phyloP scores from a whole-genome alignment of 176 grass and related monocot genomes.

The Areca catechu region DNA sequence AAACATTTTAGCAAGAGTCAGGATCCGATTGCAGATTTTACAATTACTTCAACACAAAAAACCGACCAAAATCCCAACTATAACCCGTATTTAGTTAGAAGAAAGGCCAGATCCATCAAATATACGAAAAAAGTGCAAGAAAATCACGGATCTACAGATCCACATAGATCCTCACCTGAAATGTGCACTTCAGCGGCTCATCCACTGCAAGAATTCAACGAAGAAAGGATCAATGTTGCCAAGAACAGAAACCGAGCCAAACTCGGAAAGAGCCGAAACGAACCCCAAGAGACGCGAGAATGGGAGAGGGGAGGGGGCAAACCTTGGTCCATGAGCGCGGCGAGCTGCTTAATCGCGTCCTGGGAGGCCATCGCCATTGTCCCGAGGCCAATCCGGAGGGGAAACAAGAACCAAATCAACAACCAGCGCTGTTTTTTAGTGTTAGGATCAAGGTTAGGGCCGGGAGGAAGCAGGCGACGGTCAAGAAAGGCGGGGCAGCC shows the following conservation, averaged over 20 bases:
- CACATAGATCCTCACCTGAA: conserved; percentile 56
- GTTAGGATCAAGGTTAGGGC: too few species aligned
- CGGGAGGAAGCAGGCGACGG: too few species aligned
- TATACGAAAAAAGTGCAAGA: conserved; percentile 1
- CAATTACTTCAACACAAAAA: too few species aligned
- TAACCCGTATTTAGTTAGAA: background rate
- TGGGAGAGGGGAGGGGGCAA: conserved; percentile 3
- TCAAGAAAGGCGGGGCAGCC: too few species aligned
- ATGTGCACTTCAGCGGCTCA: conserved; percentile 63
- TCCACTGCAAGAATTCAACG: conserved; percentile 53
- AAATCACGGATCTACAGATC: conserved; percentile 21
- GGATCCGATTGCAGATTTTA: too few species aligned
- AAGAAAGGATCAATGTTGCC: background rate
- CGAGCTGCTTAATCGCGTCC: conserved; percentile 81
- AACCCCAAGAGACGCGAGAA: conserved; percentile 1
- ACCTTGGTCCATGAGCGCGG: conserved; percentile 62
- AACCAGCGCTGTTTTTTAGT: too few species aligned
- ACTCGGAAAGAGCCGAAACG: conserved; percentile 1
- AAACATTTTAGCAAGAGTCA: too few species aligned
- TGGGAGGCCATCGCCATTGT: conserved; percentile 64
- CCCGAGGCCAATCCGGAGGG: too few species aligned
- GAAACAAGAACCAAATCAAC: too few species aligned
- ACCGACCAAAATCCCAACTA: background rate
- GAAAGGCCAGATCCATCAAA: conserved; percentile 3
- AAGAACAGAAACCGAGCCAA: conserved; percentile 6